Base-by-base conservation (phyloP, 257 asterid species). In the Haberlea rhodopensis region DNA sequence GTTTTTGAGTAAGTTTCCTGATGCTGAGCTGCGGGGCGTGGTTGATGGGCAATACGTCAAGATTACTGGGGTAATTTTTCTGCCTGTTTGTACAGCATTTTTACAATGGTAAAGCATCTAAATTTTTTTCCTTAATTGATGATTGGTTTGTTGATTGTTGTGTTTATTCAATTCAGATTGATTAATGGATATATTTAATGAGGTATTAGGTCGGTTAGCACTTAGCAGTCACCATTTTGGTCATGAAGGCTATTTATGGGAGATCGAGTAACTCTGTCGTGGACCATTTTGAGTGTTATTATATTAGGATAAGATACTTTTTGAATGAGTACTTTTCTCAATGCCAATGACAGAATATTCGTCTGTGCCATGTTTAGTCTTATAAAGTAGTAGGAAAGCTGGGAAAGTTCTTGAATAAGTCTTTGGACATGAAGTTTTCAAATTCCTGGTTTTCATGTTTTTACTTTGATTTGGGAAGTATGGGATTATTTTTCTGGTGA, bases 41-140 rank as follows among this genome's bases (percentile, higher is more conserved):
- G 69, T 79, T 40, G 94, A 90, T 78, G 99, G 97, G 29, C 95
- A 94, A 85, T 83, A 65, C 79, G 96, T 94, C 73, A 94, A 94
- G 88, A 94, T 90, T 77, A 90, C 99, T 20, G 99, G 99, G 96
- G 99, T 94, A 90, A 94, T 59, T 2, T 34, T 40, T 40, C 48
- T 11, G 48, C 46, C 46, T 37, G 1, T 11, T 37, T 37, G 10
- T 37, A 37, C 46, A 10, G 5, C 2, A 0, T 13, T 0, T 0
- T 40, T 40, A 4, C 3, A 13, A 40, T 9, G 5, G 3, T 40
- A 40, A 40, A 3, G 18, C 13, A 40, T 40, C 48, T 40, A 40
- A 40, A 40, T 13, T 40, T 11, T 40, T 11, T 34, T 40, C 48
- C 11, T 40, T 40, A 13, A 1, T 40, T 40, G n/a, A n/a, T 13